These are phyloP conservation scores for Aegilops tauschii DNA, from an alignment of 176 grass and related monocot genomes.

Conservation along the genomic window DNA sequence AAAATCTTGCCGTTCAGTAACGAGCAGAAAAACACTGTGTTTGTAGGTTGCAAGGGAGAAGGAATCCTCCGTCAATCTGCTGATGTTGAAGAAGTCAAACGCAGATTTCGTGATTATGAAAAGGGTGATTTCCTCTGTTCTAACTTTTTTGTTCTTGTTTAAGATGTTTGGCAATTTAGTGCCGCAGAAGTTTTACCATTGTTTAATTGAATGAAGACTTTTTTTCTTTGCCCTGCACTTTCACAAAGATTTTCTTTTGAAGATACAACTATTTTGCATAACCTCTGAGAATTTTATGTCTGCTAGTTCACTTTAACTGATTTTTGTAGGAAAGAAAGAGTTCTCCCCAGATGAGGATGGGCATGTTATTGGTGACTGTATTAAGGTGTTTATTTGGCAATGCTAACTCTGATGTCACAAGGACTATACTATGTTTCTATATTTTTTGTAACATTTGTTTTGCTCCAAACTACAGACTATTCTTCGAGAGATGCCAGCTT, in stretches of 20 bases:
- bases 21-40: constrained; percentile 5
- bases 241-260: background rate
- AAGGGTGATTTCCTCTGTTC: constrained; percentile 60
- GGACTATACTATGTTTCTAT: constrained; percentile 13
- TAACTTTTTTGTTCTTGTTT: constrained; percentile 24
- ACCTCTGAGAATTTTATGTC: background rate
- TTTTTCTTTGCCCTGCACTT: constrained; percentile 10
- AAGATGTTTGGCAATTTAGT: constrained; percentile 24
- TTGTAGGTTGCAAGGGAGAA: constrained; percentile 91
- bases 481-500: constrained; percentile 86
- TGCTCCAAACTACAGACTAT: constrained; percentile 61
- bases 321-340: constrained; percentile 78
- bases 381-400: constrained; percentile 74
- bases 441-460: constrained; percentile 24
- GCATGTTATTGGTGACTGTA: constrained; percentile 97
- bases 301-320: constrained; percentile 26
- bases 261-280: background rate
- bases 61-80: constrained; percentile 95
- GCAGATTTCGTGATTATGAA: constrained; percentile 87
- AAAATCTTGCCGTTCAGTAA: constrained; percentile 8
- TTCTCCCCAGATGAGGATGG: constrained; percentile 95
- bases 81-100: constrained; percentile 99
- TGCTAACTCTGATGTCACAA: background rate
- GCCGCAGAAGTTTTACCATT: background rate
- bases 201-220: constrained; percentile 1